Evolutionary conservation across 495 filamentous ascomycete genomes (phyloP).

Genomic region (Penicillium chermesinum): DNA sequence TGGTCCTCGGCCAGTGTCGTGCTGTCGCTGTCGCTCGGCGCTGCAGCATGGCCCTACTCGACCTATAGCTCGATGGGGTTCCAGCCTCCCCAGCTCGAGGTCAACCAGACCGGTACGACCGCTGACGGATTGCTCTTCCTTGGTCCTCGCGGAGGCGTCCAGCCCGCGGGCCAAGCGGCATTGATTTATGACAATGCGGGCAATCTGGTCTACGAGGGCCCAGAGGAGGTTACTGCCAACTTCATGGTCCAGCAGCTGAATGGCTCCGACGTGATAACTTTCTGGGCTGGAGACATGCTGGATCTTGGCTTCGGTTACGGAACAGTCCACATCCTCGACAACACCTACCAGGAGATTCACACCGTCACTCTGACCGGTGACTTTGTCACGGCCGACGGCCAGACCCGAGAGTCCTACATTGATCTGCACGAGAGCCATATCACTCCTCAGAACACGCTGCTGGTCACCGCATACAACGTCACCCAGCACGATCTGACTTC

Average conservation of each 20-base stretch:
- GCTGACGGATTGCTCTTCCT: constrained; percentile 24
- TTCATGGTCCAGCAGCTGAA: constrained; percentile 21
- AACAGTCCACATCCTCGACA: constrained; percentile 35
- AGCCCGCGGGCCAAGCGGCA: constrained; percentile 14
- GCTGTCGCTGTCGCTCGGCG: constrained; percentile 24
- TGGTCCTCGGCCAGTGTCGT: constrained; percentile 20
- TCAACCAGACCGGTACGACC: constrained; percentile 25
- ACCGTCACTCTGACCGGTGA: constrained; percentile 16
- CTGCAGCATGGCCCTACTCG: constrained; percentile 18
- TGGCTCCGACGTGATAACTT: constrained; percentile 24
- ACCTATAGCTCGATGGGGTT: constrained; percentile 18
- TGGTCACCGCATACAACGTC: constrained; percentile 48
- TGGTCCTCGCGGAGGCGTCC: constrained; percentile 8
- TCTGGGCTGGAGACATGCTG: constrained; percentile 21
- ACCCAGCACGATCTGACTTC: constrained; percentile 39
- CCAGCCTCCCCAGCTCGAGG: constrained; percentile 19
- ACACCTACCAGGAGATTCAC: constrained; percentile 39
- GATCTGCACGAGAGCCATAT: constrained; percentile 42
- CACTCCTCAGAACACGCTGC: constrained; percentile 42
- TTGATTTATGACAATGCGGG: constrained; percentile 24
- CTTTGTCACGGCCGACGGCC: constrained; percentile 19
- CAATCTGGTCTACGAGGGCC: constrained; percentile 22
- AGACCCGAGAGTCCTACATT: constrained; percentile 19
- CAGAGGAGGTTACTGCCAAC: constrained; percentile 9
- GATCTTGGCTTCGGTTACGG: constrained; percentile 27